A percentile compares a stretch with the other conserved stretches of the same genome.
These are phyloP conservation scores for Phytophthora sansomeana DNA, from an alignment of 352 stramenopile genomes.

Conservation along the genomic window DNA sequence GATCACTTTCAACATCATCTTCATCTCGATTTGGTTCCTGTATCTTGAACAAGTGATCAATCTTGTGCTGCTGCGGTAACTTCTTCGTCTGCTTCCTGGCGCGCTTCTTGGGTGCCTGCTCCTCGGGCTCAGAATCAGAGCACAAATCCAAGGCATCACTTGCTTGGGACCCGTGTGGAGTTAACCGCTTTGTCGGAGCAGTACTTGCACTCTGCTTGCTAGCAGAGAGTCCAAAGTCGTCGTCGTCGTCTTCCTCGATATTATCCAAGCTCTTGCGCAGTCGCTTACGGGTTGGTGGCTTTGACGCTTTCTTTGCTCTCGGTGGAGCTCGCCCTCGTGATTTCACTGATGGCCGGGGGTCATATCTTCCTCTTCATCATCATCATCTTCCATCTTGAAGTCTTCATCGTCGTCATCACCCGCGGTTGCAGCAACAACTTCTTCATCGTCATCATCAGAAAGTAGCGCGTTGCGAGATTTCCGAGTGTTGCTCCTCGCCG, in stretches of 20 bases:
- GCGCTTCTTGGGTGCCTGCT: conserved; percentile 27
- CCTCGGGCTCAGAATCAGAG: conserved; percentile 51
- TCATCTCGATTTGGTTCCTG: conserved; percentile 37
- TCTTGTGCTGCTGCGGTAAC: conserved; percentile 58
- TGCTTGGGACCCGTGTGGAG: conserved; percentile 24
- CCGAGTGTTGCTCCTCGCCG: conserved; percentile 33
- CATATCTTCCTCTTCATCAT: conserved; percentile 56
- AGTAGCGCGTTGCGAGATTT: conserved; percentile 36
- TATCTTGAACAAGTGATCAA: conserved; percentile 64
- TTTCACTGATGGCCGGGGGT: conserved; percentile 25
- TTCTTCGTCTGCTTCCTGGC: conserved; percentile 31
- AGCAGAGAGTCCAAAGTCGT: conserved; percentile 22
- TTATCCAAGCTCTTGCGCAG: conserved; percentile 46
- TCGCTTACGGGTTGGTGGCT: conserved; percentile 44
- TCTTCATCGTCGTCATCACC: conserved; percentile 76
- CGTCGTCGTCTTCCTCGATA: conserved; percentile 44
- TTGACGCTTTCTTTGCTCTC: conserved; percentile 29
- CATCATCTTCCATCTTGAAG: conserved; percentile 56
- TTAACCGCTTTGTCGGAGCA: conserved; percentile 29
- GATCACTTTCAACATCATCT: conserved; percentile 77
- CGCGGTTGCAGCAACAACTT: conserved; percentile 29
- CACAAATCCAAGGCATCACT: conserved; percentile 57
- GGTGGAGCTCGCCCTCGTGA: conserved; percentile 10
- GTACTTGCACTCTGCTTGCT: conserved; percentile 19
- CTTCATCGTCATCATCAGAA: conserved; percentile 59